Evolutionary conservation across 2,329 filamentous ascomycete genomes (phyloP), one percentile per base, ranked within the genome.

Genomic region (Didymellaceae sp.): DNA sequence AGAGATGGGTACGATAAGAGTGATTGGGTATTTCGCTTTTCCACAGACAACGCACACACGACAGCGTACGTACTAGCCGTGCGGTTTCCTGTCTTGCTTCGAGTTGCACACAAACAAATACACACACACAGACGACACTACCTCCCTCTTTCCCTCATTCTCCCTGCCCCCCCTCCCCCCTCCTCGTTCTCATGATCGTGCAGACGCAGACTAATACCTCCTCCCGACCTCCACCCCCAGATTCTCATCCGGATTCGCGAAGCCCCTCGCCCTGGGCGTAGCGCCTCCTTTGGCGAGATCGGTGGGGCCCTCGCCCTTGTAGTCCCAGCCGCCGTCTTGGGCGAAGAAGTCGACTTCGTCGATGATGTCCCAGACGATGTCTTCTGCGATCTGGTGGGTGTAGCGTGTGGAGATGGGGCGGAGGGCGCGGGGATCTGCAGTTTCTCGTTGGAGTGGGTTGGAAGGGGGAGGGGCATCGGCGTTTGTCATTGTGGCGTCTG

Each of bases 261-360:
- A 74, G 11, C 72, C 72, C 37, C 72, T 62, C 11, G 72, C 72
- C 26, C 63, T 62, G 11, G 70, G 71, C n/a, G 70, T 70, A 4
- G 70, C 63, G 40, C 68, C 71, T 24, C 67, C 67, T 6, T 62
- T 64, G 30, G 67, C 62, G 31, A 28, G 7, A 28, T 70, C 59
- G 47, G 68, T 64, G 6, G 62, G 58, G 24, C 63, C 48, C 34
- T 71, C 72, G n/a, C 70, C 71, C 46, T 65, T 69, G 60, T 74
- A 74, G 35, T 70, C 65, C 64, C 72, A 77, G 6, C 76, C 78
- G 5, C 77, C 78, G 57, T 91, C 89, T 67, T 89, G 84, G 72
- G 86, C 81, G 86, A 85, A 95, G 75, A 90, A 94, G 76, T 96
- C 91, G 39, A 96, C 89, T 75, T 99, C 94, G 67, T 99, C 94